These are phyloP conservation scores for Globisporangium canariense DNA, from an alignment of 352 stramenopile genomes.

Conservation along the genomic window DNA sequence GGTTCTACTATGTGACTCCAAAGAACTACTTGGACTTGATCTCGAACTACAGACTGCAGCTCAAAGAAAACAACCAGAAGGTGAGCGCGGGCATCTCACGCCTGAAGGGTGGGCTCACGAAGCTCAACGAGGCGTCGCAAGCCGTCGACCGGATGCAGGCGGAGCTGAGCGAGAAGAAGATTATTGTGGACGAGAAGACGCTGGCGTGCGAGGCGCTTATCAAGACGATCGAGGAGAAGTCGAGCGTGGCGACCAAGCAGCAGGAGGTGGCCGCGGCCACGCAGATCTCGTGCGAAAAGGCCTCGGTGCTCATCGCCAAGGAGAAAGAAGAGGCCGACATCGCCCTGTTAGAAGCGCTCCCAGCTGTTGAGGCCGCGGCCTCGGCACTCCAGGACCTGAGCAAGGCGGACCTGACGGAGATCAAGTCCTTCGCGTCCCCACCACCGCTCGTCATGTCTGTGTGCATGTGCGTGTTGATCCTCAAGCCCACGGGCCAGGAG, in stretches of 20 bases:
- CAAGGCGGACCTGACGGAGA: slow-evolving; percentile 94
- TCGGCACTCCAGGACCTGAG: slow-evolving; percentile 92
- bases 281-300: slow-evolving; percentile 88
- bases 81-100: slow-evolving; percentile 89
- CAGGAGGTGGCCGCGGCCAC: slow-evolving; percentile 90
- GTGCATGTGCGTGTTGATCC: slow-evolving; percentile 90
- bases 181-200: slow-evolving; percentile 95
- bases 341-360: slow-evolving; percentile 90
- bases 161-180: slow-evolving; percentile 93
- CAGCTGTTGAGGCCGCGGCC: slow-evolving; percentile 91
- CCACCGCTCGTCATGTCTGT: slow-evolving; percentile 91
- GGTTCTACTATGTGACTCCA: slow-evolving; percentile 96
- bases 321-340: slow-evolving; percentile 94
- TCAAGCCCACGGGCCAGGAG: slow-evolving; percentile 90
- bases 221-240: slow-evolving; percentile 93
- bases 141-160: slow-evolving; percentile 94
- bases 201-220: slow-evolving; percentile 92
- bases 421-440: slow-evolving; percentile 95
- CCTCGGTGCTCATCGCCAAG: slow-evolving; percentile 87
- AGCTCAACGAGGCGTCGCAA: slow-evolving; percentile 91
- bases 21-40: slow-evolving; percentile 98
- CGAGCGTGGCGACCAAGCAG: slow-evolving; percentile 87
- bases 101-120: slow-evolving; percentile 90
- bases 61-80: slow-evolving; percentile 89
- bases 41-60: slow-evolving; percentile 88